These are phyloP conservation scores for Camelina laxa DNA, from an alignment of 345 rosid genomes.

Conservation along the genomic window DNA sequence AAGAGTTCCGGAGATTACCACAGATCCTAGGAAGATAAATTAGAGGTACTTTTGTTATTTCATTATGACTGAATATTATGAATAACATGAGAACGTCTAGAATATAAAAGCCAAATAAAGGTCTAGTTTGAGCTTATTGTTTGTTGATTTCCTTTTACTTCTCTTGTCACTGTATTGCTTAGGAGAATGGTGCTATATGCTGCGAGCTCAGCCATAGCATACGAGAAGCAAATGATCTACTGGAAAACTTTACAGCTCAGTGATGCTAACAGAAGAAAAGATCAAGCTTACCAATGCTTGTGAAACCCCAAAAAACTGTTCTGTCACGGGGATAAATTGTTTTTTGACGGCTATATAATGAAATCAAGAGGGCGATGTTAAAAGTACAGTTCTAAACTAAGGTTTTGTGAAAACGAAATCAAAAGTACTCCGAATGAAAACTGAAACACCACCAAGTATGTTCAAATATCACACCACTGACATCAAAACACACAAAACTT, in stretches of 20 bases:
- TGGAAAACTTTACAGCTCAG: conserved; percentile 5
- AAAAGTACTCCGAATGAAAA: too few species aligned
- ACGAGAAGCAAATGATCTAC: conserved; percentile 28
- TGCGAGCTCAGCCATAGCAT: conserved; percentile 44
- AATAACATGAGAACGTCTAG: neutral
- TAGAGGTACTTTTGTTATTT: conserved; percentile 51
- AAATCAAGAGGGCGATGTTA: too few species aligned
- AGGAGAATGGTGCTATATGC: conserved; percentile 40
- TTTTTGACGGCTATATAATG: too few species aligned
- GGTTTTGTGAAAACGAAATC: too few species aligned
- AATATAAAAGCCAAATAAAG: neutral
- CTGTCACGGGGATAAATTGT: too few species aligned
- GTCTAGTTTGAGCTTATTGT: neutral
- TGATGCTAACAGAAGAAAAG: conserved; percentile 18
- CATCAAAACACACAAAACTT: too few species aligned
- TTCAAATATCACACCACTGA: too few species aligned
- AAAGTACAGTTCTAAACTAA: too few species aligned
- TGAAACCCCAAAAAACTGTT: too few species aligned
- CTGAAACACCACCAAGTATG: too few species aligned
- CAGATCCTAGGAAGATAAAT: conserved; percentile 59
- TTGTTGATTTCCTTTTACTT: neutral
- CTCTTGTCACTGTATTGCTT: conserved; percentile 20
- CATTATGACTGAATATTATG: neutral
- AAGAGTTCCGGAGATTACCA: conserved; percentile 71
- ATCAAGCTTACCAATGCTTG: neutral